Conservation (phyloP, 495 filamentous ascomycete genomes). For the Podospora comata region DNA sequence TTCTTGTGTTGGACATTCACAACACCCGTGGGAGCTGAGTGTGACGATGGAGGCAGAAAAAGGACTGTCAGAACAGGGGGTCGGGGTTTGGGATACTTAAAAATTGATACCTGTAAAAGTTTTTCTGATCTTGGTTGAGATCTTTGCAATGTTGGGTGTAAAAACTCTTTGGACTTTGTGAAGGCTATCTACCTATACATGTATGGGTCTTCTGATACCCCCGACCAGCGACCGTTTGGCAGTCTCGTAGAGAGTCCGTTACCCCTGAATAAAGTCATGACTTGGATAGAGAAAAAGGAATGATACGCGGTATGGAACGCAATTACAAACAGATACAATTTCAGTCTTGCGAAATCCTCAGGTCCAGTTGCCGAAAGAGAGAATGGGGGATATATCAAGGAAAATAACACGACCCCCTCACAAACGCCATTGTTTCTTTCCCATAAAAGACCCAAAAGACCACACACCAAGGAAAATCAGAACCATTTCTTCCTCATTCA, state of each 20-base stretch:
- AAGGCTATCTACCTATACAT: neutral
- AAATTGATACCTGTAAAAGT: slow-evolving; percentile 7
- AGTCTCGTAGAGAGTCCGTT: neutral
- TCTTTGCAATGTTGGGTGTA: neutral
- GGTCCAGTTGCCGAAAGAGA: neutral
- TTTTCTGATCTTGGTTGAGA: neutral
- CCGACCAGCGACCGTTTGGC: neutral
- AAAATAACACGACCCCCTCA: neutral
- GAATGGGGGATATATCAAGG: neutral
- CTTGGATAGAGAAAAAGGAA: neutral
- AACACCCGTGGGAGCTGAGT: slow-evolving; percentile 61
- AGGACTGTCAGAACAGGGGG: neutral
- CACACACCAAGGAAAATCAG: neutral
- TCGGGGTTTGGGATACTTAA: neutral
- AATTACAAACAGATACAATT: neutral
- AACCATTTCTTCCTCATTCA: neutral
- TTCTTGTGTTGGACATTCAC: slow-evolving; percentile 80
- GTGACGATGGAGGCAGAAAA: neutral
- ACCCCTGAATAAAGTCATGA: neutral
- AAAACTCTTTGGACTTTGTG: neutral
- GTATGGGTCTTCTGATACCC: neutral
- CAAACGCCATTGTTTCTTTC: neutral
- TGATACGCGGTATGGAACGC: neutral
- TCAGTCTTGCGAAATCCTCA: neutral
- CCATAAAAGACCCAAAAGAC: neutral